Base-by-base conservation (phyloP, 2,329 filamentous ascomycete genomes). In the Allantophomopsis cytisporea region DNA sequence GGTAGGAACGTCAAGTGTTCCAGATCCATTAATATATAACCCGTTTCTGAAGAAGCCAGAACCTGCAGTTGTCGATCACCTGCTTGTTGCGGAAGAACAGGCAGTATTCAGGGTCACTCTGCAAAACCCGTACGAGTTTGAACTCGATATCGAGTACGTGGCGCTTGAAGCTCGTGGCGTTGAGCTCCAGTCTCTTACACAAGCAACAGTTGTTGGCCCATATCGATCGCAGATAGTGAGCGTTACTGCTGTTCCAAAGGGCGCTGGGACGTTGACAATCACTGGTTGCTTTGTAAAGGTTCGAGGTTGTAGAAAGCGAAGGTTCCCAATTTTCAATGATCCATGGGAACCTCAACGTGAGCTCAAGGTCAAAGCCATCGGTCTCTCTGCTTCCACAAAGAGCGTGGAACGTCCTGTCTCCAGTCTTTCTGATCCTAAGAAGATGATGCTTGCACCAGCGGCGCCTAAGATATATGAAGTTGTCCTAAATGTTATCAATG, bases 41-140 rank as follows among this genome's bases (percentile, higher is more conserved):
- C 86, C 91, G 1, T 96, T 95, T 52, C 62, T 87, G 15, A 86
- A 87, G 58, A 69, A 70, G 39, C 60, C 69, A 0, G 70, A 75
- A 33, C 69, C 80, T 38, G 69, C 70, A 17, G 64, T 64, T 14
- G 65, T 68, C 2, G 77, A 87, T 42, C 71, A 70, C 41, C 71
- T 86, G 1, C 65, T 95, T 21, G 83, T 96, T 15, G 78, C 84
- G 4, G 80, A 78, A 13, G 88, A 96, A 57, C 62, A 73, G 42
- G 79, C 83, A 2, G 76, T 72, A 4, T 94, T 95, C 58, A 73
- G 74, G 48, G 71, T 96, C 21, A 87, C 83, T 2, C 65, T 98
- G 14, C 91, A 96, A 54, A 98, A 98, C 50, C 86, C 88, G 0
- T 95, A 87, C 50, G 89, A 96, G 43, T 81, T 96, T 47, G 86